Percentiles rank a stretch among this genome's conserved stretches.
Evolutionary conservation across 148 eudicot genomes (phyloP).

Genomic region (Chenopodium berlandieri): DNA sequence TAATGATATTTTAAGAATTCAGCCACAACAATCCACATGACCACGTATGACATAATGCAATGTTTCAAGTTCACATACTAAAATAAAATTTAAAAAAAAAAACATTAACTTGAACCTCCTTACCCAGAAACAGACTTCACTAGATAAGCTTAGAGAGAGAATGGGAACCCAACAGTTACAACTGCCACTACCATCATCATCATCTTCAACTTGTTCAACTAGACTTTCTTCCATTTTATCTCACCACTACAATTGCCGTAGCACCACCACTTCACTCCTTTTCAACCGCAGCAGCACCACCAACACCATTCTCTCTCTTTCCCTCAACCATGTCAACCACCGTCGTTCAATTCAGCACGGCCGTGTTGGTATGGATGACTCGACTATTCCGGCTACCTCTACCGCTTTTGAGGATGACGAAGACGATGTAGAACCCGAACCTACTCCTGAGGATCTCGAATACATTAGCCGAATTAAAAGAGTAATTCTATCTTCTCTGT

Average conservation of each 20-base stretch:
- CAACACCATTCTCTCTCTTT: background rate
- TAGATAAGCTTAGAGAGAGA: conserved; percentile 2
- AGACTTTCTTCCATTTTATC: conserved; percentile 11
- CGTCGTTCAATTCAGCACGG: conserved; percentile 15
- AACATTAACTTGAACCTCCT: background rate
- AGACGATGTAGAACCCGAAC: conserved; percentile 43
- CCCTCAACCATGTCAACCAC: conserved; percentile 9
- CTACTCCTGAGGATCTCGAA: conserved; percentile 71
- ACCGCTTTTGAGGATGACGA: conserved; percentile 25
- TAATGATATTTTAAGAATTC: no score
- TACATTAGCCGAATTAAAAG: conserved; percentile 57
- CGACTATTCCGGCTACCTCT: background rate
- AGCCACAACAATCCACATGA: no score
- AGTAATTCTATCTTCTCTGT: conserved; percentile 27
- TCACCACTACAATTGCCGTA: conserved; percentile 1
- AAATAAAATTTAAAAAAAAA: no score
- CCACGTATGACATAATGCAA: no score
- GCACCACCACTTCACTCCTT: conserved; percentile 2
- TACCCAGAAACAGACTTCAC: background rate
- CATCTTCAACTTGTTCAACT: background rate
- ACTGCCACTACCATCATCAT: conserved; percentile 27
- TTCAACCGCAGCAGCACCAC: background rate
- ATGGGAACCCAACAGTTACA: conserved; percentile 34
- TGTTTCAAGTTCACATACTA: no score
- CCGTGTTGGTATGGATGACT: background rate